A percentile compares a stretch with the other conserved stretches of the same genome.
These are phyloP conservation scores for Golovinomyces cichoracearum DNA, from an alignment of 2,329 filamentous ascomycete genomes.

Conservation along the genomic window DNA sequence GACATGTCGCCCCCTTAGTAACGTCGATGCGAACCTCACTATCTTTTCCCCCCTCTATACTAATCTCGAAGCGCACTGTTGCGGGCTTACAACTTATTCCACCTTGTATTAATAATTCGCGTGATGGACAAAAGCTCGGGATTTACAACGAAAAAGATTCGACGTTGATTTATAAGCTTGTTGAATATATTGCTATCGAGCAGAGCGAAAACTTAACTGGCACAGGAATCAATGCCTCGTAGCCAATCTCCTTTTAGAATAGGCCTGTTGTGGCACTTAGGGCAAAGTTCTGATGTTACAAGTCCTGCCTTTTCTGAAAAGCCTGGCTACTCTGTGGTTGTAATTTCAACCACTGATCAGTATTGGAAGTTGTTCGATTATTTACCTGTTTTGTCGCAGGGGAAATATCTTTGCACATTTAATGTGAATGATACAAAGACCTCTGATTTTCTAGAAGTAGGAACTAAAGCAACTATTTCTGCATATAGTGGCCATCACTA, in stretches of 20 bases:
- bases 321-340: background rate
- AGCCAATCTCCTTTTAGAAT: background rate
- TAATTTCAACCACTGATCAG: conserved; percentile 1
- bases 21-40: background rate
- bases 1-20: background rate
- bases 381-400: too few species aligned
- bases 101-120: background rate
- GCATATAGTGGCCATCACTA: too few species aligned
- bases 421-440: too few species aligned
- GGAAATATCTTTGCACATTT: too few species aligned
- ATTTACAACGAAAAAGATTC: background rate
- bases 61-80: too few species aligned
- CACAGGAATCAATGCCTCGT: background rate
- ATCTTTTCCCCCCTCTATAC: too few species aligned
- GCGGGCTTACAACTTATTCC: too few species aligned
- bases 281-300: background rate
- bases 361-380: too few species aligned
- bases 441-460: too few species aligned
- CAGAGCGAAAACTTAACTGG: background rate
- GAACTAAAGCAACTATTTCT: too few species aligned
- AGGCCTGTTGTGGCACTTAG: background rate
- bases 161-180: background rate
- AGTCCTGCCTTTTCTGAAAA: background rate
- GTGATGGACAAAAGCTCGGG: background rate
- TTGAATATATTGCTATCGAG: background rate